Evolutionary conservation across 106 monocot species (phyloP).

Genomic region (Triglochin maritima): DNA sequence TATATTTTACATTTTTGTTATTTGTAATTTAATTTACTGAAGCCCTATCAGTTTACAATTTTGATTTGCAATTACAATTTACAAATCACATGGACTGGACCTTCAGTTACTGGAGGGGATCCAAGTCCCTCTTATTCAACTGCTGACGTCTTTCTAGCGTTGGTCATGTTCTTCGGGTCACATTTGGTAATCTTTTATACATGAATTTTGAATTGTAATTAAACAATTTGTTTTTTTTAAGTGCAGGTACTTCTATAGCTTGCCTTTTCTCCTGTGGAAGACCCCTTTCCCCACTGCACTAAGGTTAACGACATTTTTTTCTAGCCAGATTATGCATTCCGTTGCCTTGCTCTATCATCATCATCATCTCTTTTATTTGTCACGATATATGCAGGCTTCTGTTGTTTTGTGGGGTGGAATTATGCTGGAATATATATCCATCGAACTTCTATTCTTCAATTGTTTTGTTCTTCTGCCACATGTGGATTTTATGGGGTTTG

Average conservation of each 20-base stretch:
- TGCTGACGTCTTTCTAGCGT: too few species aligned
- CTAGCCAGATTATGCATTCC: not conserved
- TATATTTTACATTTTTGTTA: too few species aligned
- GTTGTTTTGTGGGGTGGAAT: slow-evolving; percentile 61
- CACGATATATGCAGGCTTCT: slow-evolving; percentile 34
- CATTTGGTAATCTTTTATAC: too few species aligned
- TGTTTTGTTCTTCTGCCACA: slow-evolving; percentile 46
- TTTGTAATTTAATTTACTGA: too few species aligned
- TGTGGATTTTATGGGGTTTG: slow-evolving; percentile 61
- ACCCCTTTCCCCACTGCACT: slow-evolving; percentile 57
- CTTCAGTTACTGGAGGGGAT: too few species aligned
- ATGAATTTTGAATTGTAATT: too few species aligned
- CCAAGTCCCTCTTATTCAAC: too few species aligned
- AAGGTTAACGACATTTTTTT: slow-evolving; percentile 16
- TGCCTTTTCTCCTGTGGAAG: slow-evolving; percentile 96
- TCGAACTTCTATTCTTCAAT: slow-evolving; percentile 67
- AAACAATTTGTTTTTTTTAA: too few species aligned
- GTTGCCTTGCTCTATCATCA: not conserved
- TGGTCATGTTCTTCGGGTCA: too few species aligned
- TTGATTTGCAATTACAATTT: too few species aligned
- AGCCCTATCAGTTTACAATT: too few species aligned
- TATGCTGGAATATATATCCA: slow-evolving; percentile 95
- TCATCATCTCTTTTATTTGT: not conserved
- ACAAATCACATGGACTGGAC: too few species aligned
- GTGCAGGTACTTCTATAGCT: slow-evolving; percentile 92